Base-by-base conservation (phyloP, 495 filamentous ascomycete genomes). In the Penicillium macrosclerotiorum region DNA sequence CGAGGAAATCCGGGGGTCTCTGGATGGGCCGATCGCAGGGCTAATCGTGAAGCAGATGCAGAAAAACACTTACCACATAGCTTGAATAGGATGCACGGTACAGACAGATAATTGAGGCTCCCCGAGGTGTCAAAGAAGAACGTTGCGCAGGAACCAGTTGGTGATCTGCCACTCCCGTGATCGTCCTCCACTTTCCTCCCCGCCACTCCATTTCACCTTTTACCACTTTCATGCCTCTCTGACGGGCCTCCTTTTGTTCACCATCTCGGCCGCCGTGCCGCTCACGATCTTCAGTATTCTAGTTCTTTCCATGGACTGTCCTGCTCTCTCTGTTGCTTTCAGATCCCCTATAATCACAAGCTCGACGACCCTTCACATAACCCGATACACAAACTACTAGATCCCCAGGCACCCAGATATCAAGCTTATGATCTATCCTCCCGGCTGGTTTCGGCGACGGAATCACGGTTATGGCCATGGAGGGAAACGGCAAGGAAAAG, bases 401-500 rank as follows among this genome's bases (percentile, higher is more conserved):
- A 17, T 13, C 19, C 18, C 43, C 37, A 46, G 40, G 41, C 43
- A 42, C 29, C 37, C 18, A 42, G 16, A 30, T 11, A 24, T 29
- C 8, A 49, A 50, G 55, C 59, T 49, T 68, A 73, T 73, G 69
- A 61, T 59, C 54, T 8, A 60, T 59, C 38, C 44, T 24, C 29
- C 33, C 25, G 45, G 19, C 43, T 45, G 40, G 54, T 44, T 30
- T 51, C 47, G 51, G 55, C 48, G 63, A 57, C 46, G 49, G 55
- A 60, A 58, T 35, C 42, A 48, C 49, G 45, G 51, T 64, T 48
- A 53, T 62, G 58, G 61, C 48, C 51, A 75, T 75, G 71, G 68
- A 70, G 49, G 62, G 59, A 57, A 65, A 56, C 49, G 52, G 55
- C 47, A 55, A 57, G 52, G 52, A 58, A 26, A 55, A 55, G 49